phyloP scores from a whole-genome alignment of 176 grass and related monocot species.

The Echinochloa phyllopogon region DNA sequence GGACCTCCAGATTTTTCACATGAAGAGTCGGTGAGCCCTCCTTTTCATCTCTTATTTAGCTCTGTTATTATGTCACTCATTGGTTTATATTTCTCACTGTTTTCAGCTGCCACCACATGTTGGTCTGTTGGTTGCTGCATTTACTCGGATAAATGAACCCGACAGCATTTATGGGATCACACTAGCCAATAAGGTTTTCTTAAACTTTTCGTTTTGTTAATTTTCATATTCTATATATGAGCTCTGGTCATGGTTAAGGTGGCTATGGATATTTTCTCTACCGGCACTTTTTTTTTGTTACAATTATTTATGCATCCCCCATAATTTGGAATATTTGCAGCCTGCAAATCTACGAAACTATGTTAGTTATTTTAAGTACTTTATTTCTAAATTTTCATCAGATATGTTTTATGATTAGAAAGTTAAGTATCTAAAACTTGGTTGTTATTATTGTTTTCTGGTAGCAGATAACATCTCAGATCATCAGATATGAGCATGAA shows the following conservation, averaged over 20 bases:
- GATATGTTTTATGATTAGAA: constrained; percentile 11
- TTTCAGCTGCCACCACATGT: constrained; percentile 85
- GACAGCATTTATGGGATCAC: constrained; percentile 94
- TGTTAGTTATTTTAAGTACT: background rate
- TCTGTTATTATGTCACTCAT: constrained; percentile 12
- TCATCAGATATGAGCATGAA: constrained; percentile 93
- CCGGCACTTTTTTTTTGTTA: constrained; percentile 1
- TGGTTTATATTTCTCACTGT: constrained; percentile 36
- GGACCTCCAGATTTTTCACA: constrained; percentile 88
- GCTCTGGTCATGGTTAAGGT: constrained; percentile 5
- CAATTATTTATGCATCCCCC: background rate
- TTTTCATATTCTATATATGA: constrained; percentile 17
- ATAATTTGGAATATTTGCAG: background rate
- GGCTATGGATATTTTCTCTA: background rate
- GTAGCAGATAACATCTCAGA: constrained; percentile 80
- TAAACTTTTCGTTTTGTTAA: constrained; percentile 6
- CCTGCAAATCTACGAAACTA: background rate
- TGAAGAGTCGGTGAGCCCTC: constrained; percentile 68
- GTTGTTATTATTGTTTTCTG: constrained; percentile 35
- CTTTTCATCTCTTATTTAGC: constrained; percentile 30
- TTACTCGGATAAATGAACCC: constrained; percentile 84
- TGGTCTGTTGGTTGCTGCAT: constrained; percentile 71
- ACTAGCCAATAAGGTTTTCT: constrained; percentile 83
- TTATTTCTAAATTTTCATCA: constrained; percentile 11
- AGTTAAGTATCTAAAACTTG: constrained; percentile 31